Evolutionary conservation across 345 rosid genomes (phyloP), one percentile per base, ranked within the genome.

Genomic region (Firmiana major): DNA sequence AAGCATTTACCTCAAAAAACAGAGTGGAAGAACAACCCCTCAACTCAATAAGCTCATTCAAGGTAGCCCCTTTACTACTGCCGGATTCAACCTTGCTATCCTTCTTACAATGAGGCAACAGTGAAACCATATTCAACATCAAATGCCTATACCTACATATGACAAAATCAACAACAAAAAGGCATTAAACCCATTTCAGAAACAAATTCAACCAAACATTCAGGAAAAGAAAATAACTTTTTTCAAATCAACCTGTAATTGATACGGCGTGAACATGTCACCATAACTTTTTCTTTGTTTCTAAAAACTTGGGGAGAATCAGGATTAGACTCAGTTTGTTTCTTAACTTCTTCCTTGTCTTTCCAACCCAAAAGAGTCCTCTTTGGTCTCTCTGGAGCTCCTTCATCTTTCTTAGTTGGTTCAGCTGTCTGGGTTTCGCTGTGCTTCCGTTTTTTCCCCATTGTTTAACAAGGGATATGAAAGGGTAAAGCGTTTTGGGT

Each of bases 51-150:
- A 96, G 93, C 87, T 93, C 98, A 79, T 93, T 92, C 79, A 96
- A 84, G 0, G 93, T 87, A 15, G 90, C 86, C 1, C 94, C 97
- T 81, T 92, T 93, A 75, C 86, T 91, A 62, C 93, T 90, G 79
- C 79, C 87, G 24, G 98, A 85, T 73, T 96, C 99, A 7, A 93
- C 94, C 79, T 96, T 96, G 80, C 84, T 96, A 80, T 96, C 97
- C 83, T 93, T 92, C 94, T 96, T 96, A 81, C 97, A 91, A 57
- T 93, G 99, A 57, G 99, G 97, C 75, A 96, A 66, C 71, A 96
- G 90, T 12, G 98, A 92, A 48, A 96, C 94, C 79, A 96, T 77
- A 85, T 96, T 93, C 89, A 96, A 71, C 98, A 96, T 93, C 97
- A 96, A 78, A 83, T 93, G 98, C 83, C 97, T 91, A 75, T 89